Conservation (phyloP, 2,329 filamentous ascomycete genomes). For the Knufia fluminis region DNA sequence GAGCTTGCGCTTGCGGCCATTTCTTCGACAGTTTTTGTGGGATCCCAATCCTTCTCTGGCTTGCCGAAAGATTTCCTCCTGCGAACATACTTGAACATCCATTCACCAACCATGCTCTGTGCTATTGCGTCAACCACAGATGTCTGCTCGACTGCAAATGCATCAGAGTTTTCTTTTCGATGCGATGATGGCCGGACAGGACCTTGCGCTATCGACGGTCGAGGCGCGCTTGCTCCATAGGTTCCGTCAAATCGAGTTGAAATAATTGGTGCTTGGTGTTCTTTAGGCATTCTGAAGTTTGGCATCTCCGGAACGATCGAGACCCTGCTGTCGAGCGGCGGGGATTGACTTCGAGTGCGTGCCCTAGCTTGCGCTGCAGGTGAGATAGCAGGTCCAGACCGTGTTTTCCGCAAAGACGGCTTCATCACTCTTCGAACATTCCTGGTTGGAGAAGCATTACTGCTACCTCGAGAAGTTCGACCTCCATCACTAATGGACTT, state of each 20-base stretch:
- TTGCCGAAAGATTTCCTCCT: constrained; percentile 80
- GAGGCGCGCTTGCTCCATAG: constrained; percentile 20
- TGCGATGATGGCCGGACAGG: constrained; percentile 40
- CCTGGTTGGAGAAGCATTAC: constrained; percentile 45
- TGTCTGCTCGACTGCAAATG: constrained; percentile 56
- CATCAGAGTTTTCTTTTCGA: constrained; percentile 42
- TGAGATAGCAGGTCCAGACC: constrained; percentile 52
- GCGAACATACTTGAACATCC: constrained; percentile 42
- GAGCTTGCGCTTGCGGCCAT: constrained; percentile 59
- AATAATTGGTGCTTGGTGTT: constrained; percentile 3
- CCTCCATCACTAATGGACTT: constrained; percentile 65
- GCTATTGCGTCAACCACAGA: constrained; percentile 93
- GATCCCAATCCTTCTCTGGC: constrained; percentile 48
- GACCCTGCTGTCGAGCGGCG: constrained; percentile 25
- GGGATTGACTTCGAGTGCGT: constrained; percentile 39
- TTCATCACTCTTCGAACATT: constrained; percentile 40
- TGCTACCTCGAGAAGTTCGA: constrained; percentile 61
- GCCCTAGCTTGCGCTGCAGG: constrained; percentile 29
- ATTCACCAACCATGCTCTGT: constrained; percentile 93
- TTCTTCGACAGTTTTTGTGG: constrained; percentile 53
- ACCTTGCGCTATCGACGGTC: constrained; percentile 23
- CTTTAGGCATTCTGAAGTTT: constrained; percentile 26
- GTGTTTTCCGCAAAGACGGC: constrained; percentile 64
- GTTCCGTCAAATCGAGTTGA: not conserved
- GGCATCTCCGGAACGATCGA: constrained; percentile 24